Evolutionary conservation across 768 basidiomycete species (phyloP), one percentile per base, ranked within the genome.

Genomic region (Lentinula sp.): DNA sequence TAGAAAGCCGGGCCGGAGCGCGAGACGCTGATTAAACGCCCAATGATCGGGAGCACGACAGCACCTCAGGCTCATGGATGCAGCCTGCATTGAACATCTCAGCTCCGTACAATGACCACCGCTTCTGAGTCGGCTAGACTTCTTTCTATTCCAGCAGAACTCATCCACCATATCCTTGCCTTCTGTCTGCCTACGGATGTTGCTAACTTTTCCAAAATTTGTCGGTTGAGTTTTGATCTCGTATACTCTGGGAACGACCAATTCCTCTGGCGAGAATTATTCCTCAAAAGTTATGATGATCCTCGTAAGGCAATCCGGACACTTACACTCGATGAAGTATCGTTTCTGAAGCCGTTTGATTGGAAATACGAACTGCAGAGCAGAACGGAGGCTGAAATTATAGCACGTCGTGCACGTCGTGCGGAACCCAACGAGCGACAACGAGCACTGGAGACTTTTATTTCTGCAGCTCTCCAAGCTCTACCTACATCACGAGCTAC

Each of bases 221-320:
- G 83, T 67, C 75, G 74, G 21, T 65, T 72, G 7, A 80, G 84
- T 15, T 74, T 73, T 64, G 65, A 68, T 43, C 71, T 88, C 50
- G 78, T 88, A 48, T 82, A 84, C 66, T 68, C 73, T 21, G 62
- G 75, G 34, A 62, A 73, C 32, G 84, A 87, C 71, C 79, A 81
- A 51, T 82, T 83, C 67, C 78, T 92, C 43, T 92, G 88, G 88
- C 83, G 85, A 57, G 74, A 81, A 57, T 74, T 90, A 56, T 89
- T 86, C 70, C 79, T 87, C 42, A 60, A 72, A 51, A 78, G 80
- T 5, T 90, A 89, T 69, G 90, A 91, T 67, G 82, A 87, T 66
- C 86, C 87, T n/a, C 75, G 82, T 15, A 60, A 68, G 45, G 67
- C 73, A n/a, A 37, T 61, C 54, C 62, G 64, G 21, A 53, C 62